Percentiles rank a stretch among this genome's conserved stretches.
Evolutionary conservation across 1,284 basidiomycete genomes (phyloP).

Genomic region (Meripilus lineatus): DNA sequence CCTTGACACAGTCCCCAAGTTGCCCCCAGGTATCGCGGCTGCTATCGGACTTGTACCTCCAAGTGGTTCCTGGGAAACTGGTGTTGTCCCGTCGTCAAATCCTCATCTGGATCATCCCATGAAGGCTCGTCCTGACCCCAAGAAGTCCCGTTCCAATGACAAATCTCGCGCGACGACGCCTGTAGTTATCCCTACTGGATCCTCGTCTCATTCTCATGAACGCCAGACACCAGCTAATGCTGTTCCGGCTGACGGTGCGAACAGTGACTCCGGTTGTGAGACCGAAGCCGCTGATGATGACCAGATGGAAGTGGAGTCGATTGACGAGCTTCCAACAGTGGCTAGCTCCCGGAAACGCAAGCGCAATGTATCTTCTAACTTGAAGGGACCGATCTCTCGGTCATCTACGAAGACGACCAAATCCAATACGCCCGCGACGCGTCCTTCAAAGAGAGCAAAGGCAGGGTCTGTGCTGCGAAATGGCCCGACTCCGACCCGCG

Average conservation of each 20-base stretch:
- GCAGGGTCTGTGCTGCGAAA: constrained; percentile 12
- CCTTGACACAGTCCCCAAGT: too few relatives aligned
- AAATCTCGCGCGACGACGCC: too few relatives aligned
- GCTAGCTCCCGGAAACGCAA: constrained; percentile 43
- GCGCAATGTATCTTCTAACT: constrained; percentile 27
- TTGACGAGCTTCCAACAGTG: constrained; percentile 9
- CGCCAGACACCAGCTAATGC: too few relatives aligned
- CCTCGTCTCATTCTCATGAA: too few relatives aligned
- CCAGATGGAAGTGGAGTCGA: constrained; percentile 25
- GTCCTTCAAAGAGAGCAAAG: constrained; percentile 27
- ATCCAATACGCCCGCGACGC: constrained; percentile 23
- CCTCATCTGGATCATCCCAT: constrained; percentile 3
- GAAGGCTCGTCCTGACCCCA: background rate
- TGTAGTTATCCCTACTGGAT: too few relatives aligned
- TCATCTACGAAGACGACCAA: constrained; percentile 25
- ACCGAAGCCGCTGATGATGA: constrained; percentile 46
- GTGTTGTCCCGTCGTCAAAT: constrained; percentile 48
- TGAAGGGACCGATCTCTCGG: constrained; percentile 14
- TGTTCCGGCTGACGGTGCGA: too few relatives aligned
- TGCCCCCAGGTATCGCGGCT: constrained; percentile 4
- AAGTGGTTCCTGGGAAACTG: constrained; percentile 13
- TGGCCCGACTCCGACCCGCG: constrained; percentile 37
- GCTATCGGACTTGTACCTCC: background rate
- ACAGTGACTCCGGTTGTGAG: constrained; percentile 33
- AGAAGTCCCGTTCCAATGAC: too few relatives aligned